Conservation (phyloP, 2,329 filamentous ascomycete species). For the Beauveria brongniartii region DNA sequence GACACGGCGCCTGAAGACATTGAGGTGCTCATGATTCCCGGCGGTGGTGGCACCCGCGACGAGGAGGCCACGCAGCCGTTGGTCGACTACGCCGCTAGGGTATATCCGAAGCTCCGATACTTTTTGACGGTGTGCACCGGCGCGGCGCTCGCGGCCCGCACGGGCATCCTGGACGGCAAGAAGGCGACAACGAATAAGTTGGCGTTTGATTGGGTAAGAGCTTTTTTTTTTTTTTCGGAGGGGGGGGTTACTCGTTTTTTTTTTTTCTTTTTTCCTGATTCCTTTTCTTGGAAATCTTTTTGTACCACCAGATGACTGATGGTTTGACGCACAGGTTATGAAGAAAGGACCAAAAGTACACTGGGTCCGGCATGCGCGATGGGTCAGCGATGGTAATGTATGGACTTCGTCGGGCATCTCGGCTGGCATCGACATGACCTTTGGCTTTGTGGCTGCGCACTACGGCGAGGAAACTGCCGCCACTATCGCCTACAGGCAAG, state of each 20-base stretch:
- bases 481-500: slow-evolving; percentile 40
- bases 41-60: slow-evolving; percentile 26
- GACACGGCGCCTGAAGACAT: slow-evolving; percentile 25
- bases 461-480: slow-evolving; percentile 44
- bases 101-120: slow-evolving; percentile 37
- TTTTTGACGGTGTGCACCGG: slow-evolving; percentile 59
- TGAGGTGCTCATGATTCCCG: slow-evolving; percentile 31
- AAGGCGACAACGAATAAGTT: slow-evolving; percentile 55
- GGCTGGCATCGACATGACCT: slow-evolving; percentile 31
- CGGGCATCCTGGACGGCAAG: slow-evolving; percentile 48
- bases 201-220: slow-evolving; percentile 32
- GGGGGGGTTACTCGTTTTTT: neutral
- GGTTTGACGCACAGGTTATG: slow-evolving; percentile 21
- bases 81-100: slow-evolving; percentile 33
- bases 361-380: slow-evolving; percentile 50
- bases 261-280: neutral
- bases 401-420: slow-evolving; percentile 55
- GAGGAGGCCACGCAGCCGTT: slow-evolving; percentile 17
- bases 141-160: slow-evolving; percentile 41
- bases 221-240: too few relatives aligned
- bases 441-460: slow-evolving; percentile 18
- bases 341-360: slow-evolving; percentile 34
- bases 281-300: neutral
- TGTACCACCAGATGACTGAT: too few relatives aligned
- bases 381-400: slow-evolving; percentile 52